A percentile compares a stretch with the other conserved stretches of the same genome.
Evolutionary conservation across 495 filamentous ascomycete species (phyloP).

Genomic region (Hypomontagnella monticulosa): DNA sequence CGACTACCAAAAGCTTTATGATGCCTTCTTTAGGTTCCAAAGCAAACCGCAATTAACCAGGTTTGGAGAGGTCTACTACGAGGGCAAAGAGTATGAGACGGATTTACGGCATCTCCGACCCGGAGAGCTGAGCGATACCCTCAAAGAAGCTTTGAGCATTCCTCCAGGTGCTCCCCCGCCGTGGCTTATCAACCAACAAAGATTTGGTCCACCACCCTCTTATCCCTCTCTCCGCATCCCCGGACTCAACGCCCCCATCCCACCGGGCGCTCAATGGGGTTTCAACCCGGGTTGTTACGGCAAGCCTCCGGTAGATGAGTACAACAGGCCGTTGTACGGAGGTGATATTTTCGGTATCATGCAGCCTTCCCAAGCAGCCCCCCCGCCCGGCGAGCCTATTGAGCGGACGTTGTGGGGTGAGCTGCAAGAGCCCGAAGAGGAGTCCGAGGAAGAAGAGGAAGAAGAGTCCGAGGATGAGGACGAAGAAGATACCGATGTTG

Average conservation of each 20-base stretch:
- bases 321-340: constrained; percentile 87
- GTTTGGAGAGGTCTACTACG: constrained; percentile 98
- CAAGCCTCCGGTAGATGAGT: constrained; percentile 93
- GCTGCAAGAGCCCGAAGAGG: constrained; percentile 83
- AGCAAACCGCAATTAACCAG: constrained; percentile 93
- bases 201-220: constrained; percentile 89
- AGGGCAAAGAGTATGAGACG: constrained; percentile 98
- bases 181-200: constrained; percentile 96
- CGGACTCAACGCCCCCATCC: constrained; percentile 93
- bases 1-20: constrained; percentile 97
- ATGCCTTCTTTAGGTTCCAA: constrained; percentile 97
- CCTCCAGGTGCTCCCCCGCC: constrained; percentile 93
- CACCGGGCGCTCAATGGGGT: constrained; percentile 93
- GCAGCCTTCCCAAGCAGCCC: constrained; percentile 65
- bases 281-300: constrained; percentile 96
- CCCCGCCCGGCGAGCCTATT: constrained; percentile 78
- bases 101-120: constrained; percentile 89
- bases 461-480: constrained; percentile 73
- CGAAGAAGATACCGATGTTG: constrained; percentile 76
- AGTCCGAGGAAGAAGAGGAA: constrained; percentile 81
- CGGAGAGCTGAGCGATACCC: constrained; percentile 87
- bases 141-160: constrained; percentile 94
- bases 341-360: constrained; percentile 92
- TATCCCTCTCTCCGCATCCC: constrained; percentile 94
- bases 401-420: constrained; percentile 94